phyloP scores from a whole-genome alignment of 1,284 basidiomycete genomes.

The Heterobasidion irregulare region DNA sequence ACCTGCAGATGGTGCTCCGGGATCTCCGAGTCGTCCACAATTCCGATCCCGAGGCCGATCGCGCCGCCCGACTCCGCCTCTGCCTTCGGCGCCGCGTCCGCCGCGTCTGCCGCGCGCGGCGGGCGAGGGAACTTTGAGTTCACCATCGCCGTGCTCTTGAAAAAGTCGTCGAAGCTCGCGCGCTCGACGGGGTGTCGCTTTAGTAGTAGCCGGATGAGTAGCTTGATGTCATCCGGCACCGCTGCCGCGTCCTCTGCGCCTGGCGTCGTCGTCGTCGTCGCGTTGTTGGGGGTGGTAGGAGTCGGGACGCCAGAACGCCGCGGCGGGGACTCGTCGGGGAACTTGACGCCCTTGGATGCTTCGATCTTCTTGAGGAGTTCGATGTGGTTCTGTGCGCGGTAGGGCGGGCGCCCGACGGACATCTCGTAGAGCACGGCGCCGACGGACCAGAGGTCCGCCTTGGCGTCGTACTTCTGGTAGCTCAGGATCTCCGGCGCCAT shows the following conservation, averaged over 20 bases:
- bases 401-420: slow-evolving; percentile 88
- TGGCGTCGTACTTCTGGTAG: slow-evolving; percentile 97
- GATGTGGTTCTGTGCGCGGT: slow-evolving; percentile 93
- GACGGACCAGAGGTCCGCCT: slow-evolving; percentile 97
- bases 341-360: slow-evolving; percentile 76
- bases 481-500: slow-evolving; percentile 99
- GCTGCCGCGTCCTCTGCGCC: slow-evolving; percentile 24
- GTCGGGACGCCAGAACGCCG: background rate
- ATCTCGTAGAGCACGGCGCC: slow-evolving; percentile 97
- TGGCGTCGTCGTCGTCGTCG: background rate
- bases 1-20: slow-evolving; percentile 62
- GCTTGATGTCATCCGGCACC: slow-evolving; percentile 84
- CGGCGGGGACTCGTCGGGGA: slow-evolving; percentile 74
- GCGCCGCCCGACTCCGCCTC: slow-evolving; percentile 6
- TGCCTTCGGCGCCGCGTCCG: slow-evolving; percentile 19
- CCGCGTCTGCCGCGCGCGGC: slow-evolving; percentile 11
- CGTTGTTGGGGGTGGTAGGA: background rate
- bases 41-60: background rate
- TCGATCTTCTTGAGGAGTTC: slow-evolving; percentile 95
- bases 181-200: slow-evolving; percentile 83
- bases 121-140: slow-evolving; percentile 64
- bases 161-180: slow-evolving; percentile 90
- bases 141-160: slow-evolving; percentile 74
- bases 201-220: slow-evolving; percentile 76
- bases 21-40: slow-evolving; percentile 20